A percentile compares a stretch with the other conserved stretches of the same genome.
These are phyloP conservation scores for Leccinum griseonigrum DNA, from an alignment of 1,284 basidiomycete genomes.

Conservation along the genomic window DNA sequence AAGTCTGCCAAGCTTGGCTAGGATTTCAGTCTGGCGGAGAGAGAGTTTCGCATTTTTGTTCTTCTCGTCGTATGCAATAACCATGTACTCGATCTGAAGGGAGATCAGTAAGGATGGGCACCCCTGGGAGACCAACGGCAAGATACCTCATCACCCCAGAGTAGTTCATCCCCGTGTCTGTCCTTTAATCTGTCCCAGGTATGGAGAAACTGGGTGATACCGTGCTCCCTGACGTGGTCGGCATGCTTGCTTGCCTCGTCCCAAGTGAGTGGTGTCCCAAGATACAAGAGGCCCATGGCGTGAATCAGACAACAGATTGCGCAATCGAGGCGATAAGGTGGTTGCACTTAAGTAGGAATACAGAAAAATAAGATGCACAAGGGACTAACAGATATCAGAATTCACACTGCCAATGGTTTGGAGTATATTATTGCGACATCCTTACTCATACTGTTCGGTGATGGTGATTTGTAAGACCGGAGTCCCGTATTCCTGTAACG, in stretches of 20 bases:
- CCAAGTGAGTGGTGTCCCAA: constrained; percentile 95
- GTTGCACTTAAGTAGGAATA: not conserved
- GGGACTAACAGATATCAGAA: not conserved
- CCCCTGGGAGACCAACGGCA: not conserved
- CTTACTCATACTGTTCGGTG: constrained; percentile 21
- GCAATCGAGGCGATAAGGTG: constrained; percentile 7
- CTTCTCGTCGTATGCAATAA: constrained; percentile 82
- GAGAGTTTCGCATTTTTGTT: constrained; percentile 84
- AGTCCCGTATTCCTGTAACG: not conserved
- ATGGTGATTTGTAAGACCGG: constrained; percentile 22
- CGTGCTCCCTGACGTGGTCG: constrained; percentile 89
- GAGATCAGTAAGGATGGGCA: constrained; percentile 4
- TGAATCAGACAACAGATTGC: constrained; percentile 11
- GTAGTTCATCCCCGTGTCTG: constrained; percentile 85
- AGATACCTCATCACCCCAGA: constrained; percentile 98
- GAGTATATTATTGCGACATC: not conserved
- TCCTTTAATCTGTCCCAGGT: constrained; percentile 93
- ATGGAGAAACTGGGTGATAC: constrained; percentile 93
- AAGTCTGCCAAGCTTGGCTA: constrained; percentile 74
- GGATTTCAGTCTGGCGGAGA: constrained; percentile 91
- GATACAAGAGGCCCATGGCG: constrained; percentile 89
- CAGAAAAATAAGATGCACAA: not conserved
- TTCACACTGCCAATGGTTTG: not conserved
- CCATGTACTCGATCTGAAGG: constrained; percentile 92
- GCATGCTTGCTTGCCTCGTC: constrained; percentile 85